Percentiles rank a stretch among this genome's conserved stretches.
Evolutionary conservation across 495 filamentous ascomycete species (phyloP).

Genomic region (Glutinoglossum americanum): DNA sequence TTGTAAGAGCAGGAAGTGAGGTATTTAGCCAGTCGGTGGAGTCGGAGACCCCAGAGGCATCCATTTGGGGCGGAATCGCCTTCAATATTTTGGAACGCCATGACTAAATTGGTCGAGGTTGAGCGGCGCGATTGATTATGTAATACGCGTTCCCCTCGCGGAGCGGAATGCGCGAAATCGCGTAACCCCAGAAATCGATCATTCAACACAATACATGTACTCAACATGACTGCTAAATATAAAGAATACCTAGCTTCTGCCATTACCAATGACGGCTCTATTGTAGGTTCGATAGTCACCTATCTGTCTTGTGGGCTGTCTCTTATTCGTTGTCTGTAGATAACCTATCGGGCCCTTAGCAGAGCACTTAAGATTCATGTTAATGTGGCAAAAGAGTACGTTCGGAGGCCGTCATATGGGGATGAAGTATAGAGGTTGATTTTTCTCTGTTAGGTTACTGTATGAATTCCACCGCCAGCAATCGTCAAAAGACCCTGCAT

Average conservation of each 20-base stretch:
- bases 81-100: neutral
- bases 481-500: conserved; percentile 51
- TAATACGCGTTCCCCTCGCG: neutral
- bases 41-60: conserved; percentile 46
- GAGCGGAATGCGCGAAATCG: neutral
- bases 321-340: conserved; percentile 21
- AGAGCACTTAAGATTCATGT: conserved; percentile 60
- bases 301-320: neutral
- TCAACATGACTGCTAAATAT: conserved; percentile 34
- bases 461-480: conserved; percentile 69
- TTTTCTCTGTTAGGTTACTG: conserved; percentile 44
- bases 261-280: conserved; percentile 54
- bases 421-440: neutral
- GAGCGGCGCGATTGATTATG: neutral
- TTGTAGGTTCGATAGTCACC: conserved; percentile 29
- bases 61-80: neutral
- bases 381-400: conserved; percentile 64
- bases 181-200: neutral
- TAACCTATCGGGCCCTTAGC: conserved; percentile 69
- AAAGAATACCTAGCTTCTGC: conserved; percentile 49
- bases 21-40: conserved; percentile 88
- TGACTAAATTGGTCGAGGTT: neutral
- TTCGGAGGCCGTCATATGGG: neutral
- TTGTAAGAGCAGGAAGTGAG: conserved; percentile 42
- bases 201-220: neutral